A percentile compares a stretch with the other conserved stretches of the same genome.
Evolutionary conservation across 2,329 filamentous ascomycete genomes (phyloP).

Genomic region (Raffaelea albimanens): DNA sequence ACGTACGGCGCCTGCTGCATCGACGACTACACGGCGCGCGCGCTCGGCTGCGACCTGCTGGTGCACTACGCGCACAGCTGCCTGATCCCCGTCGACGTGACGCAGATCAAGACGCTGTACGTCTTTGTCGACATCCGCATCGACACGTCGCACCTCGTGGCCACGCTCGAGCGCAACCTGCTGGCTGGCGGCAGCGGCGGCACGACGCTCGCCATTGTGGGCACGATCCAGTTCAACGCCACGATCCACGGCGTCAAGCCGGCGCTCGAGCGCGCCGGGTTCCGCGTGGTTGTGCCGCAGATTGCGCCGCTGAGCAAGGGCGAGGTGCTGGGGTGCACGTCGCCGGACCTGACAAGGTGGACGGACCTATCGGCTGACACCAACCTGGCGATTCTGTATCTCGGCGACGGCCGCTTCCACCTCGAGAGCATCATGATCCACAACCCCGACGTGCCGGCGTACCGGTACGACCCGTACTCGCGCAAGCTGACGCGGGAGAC

Average conservation of each 20-base stretch:
- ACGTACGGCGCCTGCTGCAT: conserved; percentile 98
- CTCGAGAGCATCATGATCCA: conserved; percentile 99
- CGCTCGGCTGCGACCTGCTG: conserved; percentile 85
- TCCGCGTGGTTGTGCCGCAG: conserved; percentile 78
- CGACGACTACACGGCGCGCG: conserved; percentile 92
- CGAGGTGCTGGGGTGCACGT: conserved; percentile 96
- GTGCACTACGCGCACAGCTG: conserved; percentile 98
- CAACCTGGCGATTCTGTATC: conserved; percentile 68
- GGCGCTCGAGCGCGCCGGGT: conserved; percentile 73
- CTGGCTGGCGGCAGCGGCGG: conserved; percentile 34
- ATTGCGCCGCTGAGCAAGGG: conserved; percentile 88
- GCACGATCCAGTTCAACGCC: conserved; percentile 97
- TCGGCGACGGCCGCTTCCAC: conserved; percentile 90
- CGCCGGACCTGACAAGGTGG: conserved; percentile 42
- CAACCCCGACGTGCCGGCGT: conserved; percentile 82
- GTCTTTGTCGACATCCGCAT: conserved; percentile 98
- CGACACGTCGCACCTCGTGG: conserved; percentile 77
- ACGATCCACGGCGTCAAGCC: conserved; percentile 81
- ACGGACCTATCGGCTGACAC: conserved; percentile 28
- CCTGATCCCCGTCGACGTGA: conserved; percentile 90
- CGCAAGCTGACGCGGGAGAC: conserved; percentile 82
- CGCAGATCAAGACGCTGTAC: conserved; percentile 93
- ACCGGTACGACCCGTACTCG: conserved; percentile 94
- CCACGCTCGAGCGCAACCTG: conserved; percentile 77
- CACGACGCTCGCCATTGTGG: conserved; percentile 85